Evolutionary conservation across 139 green algal genomes (phyloP).

Genomic region (Chlorella sp.): DNA sequence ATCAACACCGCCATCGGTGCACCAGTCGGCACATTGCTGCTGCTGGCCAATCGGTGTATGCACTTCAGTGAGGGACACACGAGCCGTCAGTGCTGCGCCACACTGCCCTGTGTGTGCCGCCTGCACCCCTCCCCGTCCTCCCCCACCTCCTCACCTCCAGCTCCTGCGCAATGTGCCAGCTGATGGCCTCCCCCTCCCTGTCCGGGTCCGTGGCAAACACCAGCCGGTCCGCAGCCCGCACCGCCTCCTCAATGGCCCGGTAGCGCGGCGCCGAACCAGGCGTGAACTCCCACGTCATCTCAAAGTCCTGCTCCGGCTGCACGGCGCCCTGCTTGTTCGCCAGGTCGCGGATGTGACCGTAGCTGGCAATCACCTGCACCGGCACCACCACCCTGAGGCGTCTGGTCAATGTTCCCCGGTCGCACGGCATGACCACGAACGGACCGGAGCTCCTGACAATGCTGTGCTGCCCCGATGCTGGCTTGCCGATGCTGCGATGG

Average conservation of each 20-base stretch:
- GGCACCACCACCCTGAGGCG: neutral
- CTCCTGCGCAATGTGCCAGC: slow-evolving; percentile 86
- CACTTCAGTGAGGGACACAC: too few relatives aligned
- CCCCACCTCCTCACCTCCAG: slow-evolving; percentile 42
- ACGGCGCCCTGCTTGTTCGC: slow-evolving; percentile 52
- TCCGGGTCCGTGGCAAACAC: slow-evolving; percentile 94
- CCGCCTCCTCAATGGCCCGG: slow-evolving; percentile 27
- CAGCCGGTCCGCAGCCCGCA: slow-evolving; percentile 9
- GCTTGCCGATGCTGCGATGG: neutral
- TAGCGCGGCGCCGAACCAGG: slow-evolving; percentile 15
- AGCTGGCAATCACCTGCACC: slow-evolving; percentile 77
- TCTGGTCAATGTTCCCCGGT: too few relatives aligned
- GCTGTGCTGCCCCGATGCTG: neutral
- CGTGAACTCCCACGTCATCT: slow-evolving; percentile 44
- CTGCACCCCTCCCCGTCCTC: too few relatives aligned
- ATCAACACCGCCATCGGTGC: too few relatives aligned
- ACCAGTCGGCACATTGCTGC: too few relatives aligned
- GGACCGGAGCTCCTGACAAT: neutral
- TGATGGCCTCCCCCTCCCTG: slow-evolving; percentile 92
- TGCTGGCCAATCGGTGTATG: too few relatives aligned
- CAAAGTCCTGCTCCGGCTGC: slow-evolving; percentile 44
- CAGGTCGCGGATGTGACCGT: slow-evolving; percentile 89
- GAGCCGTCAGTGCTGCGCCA: too few relatives aligned
- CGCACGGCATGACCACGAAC: neutral
- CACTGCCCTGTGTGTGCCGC: too few relatives aligned